These are phyloP conservation scores for Vaccinium corymbosum DNA, from an alignment of 148 eudicot species.

Conservation along the genomic window DNA sequence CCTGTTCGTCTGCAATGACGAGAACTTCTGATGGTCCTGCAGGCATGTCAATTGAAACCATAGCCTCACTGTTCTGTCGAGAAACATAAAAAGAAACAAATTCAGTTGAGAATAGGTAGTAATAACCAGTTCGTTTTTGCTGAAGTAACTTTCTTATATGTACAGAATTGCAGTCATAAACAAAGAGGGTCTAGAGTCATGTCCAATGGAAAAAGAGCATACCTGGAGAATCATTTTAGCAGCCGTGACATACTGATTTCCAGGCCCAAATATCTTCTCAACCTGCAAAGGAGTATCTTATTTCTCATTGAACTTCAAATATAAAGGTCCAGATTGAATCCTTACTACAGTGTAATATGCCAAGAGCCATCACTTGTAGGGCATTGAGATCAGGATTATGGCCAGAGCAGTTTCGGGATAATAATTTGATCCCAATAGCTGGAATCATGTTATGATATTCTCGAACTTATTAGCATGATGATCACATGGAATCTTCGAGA, in stretches of 20 bases:
- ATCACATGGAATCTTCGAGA: not conserved
- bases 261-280: constrained; percentile 98
- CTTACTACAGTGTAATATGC: not conserved
- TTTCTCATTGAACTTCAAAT: constrained; percentile 2
- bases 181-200: not conserved
- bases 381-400: not conserved
- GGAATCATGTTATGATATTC: not conserved
- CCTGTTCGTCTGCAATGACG: constrained; percentile 88
- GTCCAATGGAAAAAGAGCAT: constrained; percentile 14
- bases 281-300: constrained; percentile 46
- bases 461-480: not conserved
- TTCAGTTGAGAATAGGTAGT: not conserved
- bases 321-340: not conserved
- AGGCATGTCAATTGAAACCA: constrained; percentile 99
- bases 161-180: not conserved
- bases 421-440: constrained; percentile 7
- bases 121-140: not conserved
- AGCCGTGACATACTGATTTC: constrained; percentile 98
- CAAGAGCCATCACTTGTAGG: not conserved
- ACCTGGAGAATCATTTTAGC: constrained; percentile 99
- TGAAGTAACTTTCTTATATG: not conserved
- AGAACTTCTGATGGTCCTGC: constrained; percentile 99
- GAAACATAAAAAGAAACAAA: constrained; percentile 17
- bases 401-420: not conserved
- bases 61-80: constrained; percentile 91